A percentile compares a stretch with the other conserved stretches of the same genome.
phyloP scores from a whole-genome alignment of 768 basidiomycete species.

The Mycena haematopus region DNA sequence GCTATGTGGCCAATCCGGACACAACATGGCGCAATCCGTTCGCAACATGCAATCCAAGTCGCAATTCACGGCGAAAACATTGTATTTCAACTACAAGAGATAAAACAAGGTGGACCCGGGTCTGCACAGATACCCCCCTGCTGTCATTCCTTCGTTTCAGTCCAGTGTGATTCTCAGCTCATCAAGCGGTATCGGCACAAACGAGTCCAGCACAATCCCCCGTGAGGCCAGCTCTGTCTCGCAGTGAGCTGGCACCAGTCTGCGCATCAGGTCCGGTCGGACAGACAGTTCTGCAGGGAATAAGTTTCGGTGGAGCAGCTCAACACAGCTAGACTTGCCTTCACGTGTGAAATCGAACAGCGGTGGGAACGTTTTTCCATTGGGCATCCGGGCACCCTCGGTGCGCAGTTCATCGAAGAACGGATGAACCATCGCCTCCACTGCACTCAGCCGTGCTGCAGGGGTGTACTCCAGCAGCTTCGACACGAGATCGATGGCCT shows the following conservation, averaged over 20 bases:
- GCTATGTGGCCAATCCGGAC: not conserved
- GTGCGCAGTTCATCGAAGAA: conserved; percentile 97
- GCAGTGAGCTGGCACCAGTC: conserved; percentile 89
- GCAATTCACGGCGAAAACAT: not conserved
- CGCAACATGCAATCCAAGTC: too few species aligned
- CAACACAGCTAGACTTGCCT: conserved; percentile 59
- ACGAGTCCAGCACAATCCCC: conserved; percentile 86
- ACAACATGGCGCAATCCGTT: not conserved
- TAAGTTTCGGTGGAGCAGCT: conserved; percentile 5
- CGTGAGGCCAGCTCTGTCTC: conserved; percentile 89
- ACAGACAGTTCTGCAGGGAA: conserved; percentile 83
- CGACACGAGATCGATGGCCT: conserved; percentile 95
- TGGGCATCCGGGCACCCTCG: conserved; percentile 94
- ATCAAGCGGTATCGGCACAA: conserved; percentile 97
- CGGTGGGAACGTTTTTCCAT: conserved; percentile 93
- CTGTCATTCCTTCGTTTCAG: conserved; percentile 48
- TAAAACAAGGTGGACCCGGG: conserved; percentile 31
- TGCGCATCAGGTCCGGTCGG: conserved; percentile 91
- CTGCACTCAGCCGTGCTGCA: conserved; percentile 84
- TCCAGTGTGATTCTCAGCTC: conserved; percentile 94
- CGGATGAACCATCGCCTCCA: conserved; percentile 91
- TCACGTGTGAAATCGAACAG: conserved; percentile 97
- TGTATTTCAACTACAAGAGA: conserved; percentile 28
- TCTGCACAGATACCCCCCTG: conserved; percentile 33
- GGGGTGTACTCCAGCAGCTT: conserved; percentile 99